Percentiles rank a stretch among this genome's conserved stretches.
Conservation (phyloP, 805 yeast genomes). For the Myxozyma udenii region DNA sequence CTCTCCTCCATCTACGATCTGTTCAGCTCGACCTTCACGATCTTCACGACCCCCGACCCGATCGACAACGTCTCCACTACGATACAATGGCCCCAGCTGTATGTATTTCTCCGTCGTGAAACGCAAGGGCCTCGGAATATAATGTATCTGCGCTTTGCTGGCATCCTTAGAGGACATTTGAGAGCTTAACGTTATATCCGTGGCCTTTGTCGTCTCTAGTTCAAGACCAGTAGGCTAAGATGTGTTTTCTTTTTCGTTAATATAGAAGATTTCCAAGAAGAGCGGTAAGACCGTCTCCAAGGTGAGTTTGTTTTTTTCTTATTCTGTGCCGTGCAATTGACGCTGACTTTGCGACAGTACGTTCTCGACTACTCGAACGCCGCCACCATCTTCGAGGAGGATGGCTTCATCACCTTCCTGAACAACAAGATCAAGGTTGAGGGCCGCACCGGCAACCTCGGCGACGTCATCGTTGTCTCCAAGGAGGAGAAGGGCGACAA, state of each 20-base stretch:
- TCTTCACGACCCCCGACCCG: too few relatives aligned
- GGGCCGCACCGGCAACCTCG: slow-evolving; percentile 93
- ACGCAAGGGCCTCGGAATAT: background rate
- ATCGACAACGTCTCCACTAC: too few relatives aligned
- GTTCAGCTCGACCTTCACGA: too few relatives aligned
- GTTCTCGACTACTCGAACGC: slow-evolving; percentile 96
- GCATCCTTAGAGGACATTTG: too few relatives aligned
- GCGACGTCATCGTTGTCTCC: slow-evolving; percentile 86
- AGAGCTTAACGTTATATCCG: too few relatives aligned
- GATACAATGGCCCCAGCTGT: slow-evolving; percentile 29
- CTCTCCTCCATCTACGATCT: too few relatives aligned
- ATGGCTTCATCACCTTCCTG: slow-evolving; percentile 95
- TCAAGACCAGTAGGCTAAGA: slow-evolving; percentile 72
- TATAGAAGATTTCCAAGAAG: slow-evolving; percentile 68
- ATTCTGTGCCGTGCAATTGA: background rate
- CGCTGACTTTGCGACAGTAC: slow-evolving; percentile 51
- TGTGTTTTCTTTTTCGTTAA: slow-evolving; percentile 42
- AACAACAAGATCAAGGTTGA: slow-evolving; percentile 99
- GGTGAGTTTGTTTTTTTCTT: slow-evolving; percentile 15
- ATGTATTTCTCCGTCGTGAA: slow-evolving; percentile 4
- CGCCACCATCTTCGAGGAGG: slow-evolving; percentile 96
- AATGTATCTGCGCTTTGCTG: slow-evolving; percentile 25
- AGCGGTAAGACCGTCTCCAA: slow-evolving; percentile 49
- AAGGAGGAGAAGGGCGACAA: slow-evolving; percentile 82
- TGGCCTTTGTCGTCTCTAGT: too few relatives aligned